Conservation (phyloP, 768 basidiomycete genomes). For the Leucosporidium scottii region DNA sequence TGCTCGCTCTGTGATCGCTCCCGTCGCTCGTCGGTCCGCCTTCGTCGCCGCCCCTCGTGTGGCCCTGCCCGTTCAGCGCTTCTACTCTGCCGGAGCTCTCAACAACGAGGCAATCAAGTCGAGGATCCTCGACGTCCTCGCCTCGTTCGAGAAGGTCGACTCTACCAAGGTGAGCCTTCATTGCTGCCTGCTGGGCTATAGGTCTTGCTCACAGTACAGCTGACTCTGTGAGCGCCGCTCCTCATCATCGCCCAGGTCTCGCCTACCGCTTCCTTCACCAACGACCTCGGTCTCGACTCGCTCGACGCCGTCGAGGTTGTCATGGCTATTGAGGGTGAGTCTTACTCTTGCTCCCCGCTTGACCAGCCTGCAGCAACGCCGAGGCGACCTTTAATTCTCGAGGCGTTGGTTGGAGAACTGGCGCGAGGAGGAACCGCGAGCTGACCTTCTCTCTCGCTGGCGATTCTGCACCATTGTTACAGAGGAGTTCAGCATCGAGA, state of each 20-base stretch:
- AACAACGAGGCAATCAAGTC: conserved; percentile 61
- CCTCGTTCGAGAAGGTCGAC: conserved; percentile 84
- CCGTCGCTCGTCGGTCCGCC: neutral
- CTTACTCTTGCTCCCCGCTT: neutral
- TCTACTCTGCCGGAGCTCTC: conserved; percentile 43
- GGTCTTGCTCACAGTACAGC: neutral
- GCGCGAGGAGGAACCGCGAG: neutral
- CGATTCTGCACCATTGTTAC: neutral
- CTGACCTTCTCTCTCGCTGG: neutral
- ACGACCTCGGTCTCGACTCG: conserved; percentile 87
- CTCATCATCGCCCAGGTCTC: conserved; percentile 53
- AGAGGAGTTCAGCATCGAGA: conserved; percentile 95
- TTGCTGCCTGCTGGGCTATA: neutral
- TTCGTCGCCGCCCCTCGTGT: neutral
- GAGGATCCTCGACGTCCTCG: conserved; percentile 73
- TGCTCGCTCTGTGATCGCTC: conserved; percentile 18
- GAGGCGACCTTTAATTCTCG: neutral
- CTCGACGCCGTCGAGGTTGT: conserved; percentile 96
- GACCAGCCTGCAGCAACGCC: neutral
- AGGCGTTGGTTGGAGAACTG: neutral
- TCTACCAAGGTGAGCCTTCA: conserved; percentile 55
- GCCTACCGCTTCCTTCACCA: conserved; percentile 58
- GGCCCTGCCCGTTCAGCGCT: neutral
- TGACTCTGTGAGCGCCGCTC: neutral
- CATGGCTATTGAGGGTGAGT: conserved; percentile 91